Conservation (phyloP, 2,329 filamentous ascomycete species). For the Rosellinia necatrix region DNA sequence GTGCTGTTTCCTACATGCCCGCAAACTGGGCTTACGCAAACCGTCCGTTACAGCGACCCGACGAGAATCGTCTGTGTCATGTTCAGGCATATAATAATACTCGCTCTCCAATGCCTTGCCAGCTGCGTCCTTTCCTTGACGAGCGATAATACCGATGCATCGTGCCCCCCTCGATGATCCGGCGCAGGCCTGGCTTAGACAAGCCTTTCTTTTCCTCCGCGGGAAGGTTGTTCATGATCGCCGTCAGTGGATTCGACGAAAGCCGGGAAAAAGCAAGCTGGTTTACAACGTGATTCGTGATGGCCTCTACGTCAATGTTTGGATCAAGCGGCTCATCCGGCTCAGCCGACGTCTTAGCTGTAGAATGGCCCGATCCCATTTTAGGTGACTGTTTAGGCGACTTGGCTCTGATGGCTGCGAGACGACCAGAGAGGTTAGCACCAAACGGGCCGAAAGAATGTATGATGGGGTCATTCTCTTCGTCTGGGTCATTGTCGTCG, state of each 20-base stretch:
- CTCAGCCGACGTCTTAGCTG: conserved; percentile 33
- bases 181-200: conserved; percentile 66
- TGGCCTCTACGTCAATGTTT: conserved; percentile 48
- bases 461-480: conserved; percentile 92
- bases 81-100: conserved; percentile 93
- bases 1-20: conserved; percentile 91
- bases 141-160: conserved; percentile 85
- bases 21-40: conserved; percentile 83
- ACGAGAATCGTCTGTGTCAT: conserved; percentile 78
- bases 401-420: conserved; percentile 74
- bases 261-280: conserved; percentile 94
- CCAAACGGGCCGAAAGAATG: conserved; percentile 92
- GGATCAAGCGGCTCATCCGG: conserved; percentile 38
- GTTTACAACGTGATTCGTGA: conserved; percentile 89
- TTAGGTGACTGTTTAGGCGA: conserved; percentile 61
- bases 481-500: conserved; percentile 78
- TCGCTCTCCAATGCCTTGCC: conserved; percentile 93
- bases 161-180: conserved; percentile 72
- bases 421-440: conserved; percentile 78
- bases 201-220: conserved; percentile 63
- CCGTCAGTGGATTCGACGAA: conserved; percentile 87
- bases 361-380: conserved; percentile 29
- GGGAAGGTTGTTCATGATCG: conserved; percentile 86
- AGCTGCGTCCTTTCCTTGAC: conserved; percentile 93
- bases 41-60: conserved; percentile 83